Percentiles rank a stretch among this genome's conserved stretches.
phyloP scores from a whole-genome alignment of 257 asterid genomes.

The Penstemon davidsonii region DNA sequence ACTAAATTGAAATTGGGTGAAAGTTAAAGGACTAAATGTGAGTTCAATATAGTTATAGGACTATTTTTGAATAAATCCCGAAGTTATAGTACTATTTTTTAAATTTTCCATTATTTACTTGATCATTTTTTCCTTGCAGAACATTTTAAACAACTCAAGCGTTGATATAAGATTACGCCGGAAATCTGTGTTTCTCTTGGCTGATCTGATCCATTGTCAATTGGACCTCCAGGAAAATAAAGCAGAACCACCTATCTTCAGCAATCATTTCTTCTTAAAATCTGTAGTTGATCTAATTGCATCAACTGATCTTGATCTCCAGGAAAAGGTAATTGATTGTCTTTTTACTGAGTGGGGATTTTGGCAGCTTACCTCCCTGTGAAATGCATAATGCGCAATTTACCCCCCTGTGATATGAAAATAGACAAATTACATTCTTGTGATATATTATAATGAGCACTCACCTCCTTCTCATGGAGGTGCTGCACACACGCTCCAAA shows the following conservation, averaged over 20 bases:
- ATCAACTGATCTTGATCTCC: conserved; percentile 74
- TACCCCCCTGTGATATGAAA: too few species aligned
- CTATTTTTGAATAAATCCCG: too few species aligned
- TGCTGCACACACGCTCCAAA: too few species aligned
- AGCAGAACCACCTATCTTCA: conserved; percentile 45
- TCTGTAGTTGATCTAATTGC: conserved; percentile 63
- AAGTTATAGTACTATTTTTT: too few species aligned
- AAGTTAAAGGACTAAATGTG: too few species aligned
- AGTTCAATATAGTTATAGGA: too few species aligned
- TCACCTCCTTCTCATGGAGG: too few species aligned
- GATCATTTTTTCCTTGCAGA: conserved; percentile 41
- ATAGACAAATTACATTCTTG: too few species aligned
- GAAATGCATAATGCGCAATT: too few species aligned
- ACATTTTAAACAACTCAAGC: conserved; percentile 64
- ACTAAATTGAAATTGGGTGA: too few species aligned
- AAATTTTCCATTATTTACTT: neutral
- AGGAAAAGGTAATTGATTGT: conserved; percentile 65
- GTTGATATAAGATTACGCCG: conserved; percentile 64
- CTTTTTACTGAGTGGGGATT: neutral
- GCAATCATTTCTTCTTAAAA: conserved; percentile 54
- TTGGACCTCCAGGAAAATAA: conserved; percentile 36
- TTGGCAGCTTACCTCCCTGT: too few species aligned
- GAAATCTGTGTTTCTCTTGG: conserved; percentile 63
- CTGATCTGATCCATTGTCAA: conserved; percentile 64
- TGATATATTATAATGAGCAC: too few species aligned